Conservation (phyloP, 1,284 basidiomycete species). For the Cryptococcus sp. region DNA sequence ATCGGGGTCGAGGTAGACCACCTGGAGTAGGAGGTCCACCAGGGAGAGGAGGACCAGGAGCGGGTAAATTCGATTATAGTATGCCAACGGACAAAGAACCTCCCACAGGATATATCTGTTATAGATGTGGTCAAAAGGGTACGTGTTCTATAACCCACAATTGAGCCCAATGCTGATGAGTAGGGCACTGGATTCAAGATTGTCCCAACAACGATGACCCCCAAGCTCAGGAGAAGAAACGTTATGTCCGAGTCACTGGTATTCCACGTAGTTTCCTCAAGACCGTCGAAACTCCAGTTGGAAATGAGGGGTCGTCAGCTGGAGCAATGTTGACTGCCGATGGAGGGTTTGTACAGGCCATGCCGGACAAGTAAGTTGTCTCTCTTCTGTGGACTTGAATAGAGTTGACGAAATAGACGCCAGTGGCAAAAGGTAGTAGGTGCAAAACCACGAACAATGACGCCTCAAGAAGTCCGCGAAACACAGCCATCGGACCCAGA, state of each 20-base stretch:
- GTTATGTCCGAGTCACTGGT: conserved; percentile 96
- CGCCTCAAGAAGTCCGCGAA: conserved; percentile 79
- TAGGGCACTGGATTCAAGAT: conserved; percentile 99
- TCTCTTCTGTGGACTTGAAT: conserved; percentile 1
- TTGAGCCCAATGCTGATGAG: neutral
- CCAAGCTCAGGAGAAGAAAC: conserved; percentile 87
- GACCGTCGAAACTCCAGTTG: conserved; percentile 86
- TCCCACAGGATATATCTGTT: conserved; percentile 96
- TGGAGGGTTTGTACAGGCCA: conserved; percentile 90
- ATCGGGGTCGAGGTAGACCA: conserved; percentile 61
- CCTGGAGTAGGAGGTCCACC: conserved; percentile 62
- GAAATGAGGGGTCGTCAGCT: conserved; percentile 61
- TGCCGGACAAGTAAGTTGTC: conserved; percentile 76
- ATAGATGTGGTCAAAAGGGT: conserved; percentile 98
- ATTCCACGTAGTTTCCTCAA: conserved; percentile 96
- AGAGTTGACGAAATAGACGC: conserved; percentile 10
- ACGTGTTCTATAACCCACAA: conserved; percentile 4
- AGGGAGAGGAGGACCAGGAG: too few relatives aligned
- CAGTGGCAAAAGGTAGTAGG: conserved; percentile 81
- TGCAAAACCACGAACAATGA: conserved; percentile 68
- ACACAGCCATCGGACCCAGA: conserved; percentile 67
- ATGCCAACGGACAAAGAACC: conserved; percentile 52
- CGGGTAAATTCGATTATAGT: conserved; percentile 36
- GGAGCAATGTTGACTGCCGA: conserved; percentile 97
- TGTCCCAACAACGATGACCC: conserved; percentile 97